A percentile compares a stretch with the other conserved stretches of the same genome.
These are phyloP conservation scores for Pythium vanterpoolii DNA, from an alignment of 352 stramenopile species.

Conservation along the genomic window DNA sequence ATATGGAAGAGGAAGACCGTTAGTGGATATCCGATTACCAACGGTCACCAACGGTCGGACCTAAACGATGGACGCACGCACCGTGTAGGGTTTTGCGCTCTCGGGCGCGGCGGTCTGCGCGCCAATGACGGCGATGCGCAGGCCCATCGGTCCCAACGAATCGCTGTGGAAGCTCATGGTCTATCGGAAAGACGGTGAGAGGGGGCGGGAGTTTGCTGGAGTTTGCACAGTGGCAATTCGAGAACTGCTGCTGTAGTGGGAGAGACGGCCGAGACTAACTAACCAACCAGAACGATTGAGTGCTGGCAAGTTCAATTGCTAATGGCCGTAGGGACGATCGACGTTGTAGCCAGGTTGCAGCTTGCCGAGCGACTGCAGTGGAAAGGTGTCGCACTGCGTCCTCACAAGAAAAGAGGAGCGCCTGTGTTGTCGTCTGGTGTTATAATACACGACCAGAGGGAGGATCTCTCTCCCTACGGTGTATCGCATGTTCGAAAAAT, in stretches of 20 bases:
- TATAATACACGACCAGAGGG: background rate
- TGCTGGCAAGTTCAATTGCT: background rate
- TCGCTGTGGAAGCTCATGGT: slow-evolving; percentile 1
- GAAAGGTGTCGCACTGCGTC: slow-evolving; percentile 1
- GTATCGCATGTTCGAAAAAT: slow-evolving; percentile 9
- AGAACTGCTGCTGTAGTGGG: background rate
- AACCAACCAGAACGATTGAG: background rate
- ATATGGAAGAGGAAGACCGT: too few relatives aligned
- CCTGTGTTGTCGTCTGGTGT: background rate
- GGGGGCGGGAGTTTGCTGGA: too few relatives aligned
- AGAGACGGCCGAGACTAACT: background rate
- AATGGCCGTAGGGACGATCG: background rate
- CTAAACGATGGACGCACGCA: slow-evolving; percentile 12
- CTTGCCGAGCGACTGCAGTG: too few relatives aligned
- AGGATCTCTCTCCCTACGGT: background rate
- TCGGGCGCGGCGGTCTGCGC: slow-evolving; percentile 42
- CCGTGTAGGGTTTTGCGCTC: slow-evolving; percentile 47
- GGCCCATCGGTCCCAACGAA: slow-evolving; percentile 7
- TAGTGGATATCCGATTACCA: background rate
- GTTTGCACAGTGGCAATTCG: background rate
- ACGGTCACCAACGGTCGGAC: background rate
- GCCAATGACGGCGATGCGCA: slow-evolving; percentile 69
- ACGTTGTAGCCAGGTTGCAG: background rate
- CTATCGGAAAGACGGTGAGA: background rate
- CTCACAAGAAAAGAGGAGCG: background rate